phyloP scores from a whole-genome alignment of 805 yeast genomes.

The Komagataella ulmi region DNA sequence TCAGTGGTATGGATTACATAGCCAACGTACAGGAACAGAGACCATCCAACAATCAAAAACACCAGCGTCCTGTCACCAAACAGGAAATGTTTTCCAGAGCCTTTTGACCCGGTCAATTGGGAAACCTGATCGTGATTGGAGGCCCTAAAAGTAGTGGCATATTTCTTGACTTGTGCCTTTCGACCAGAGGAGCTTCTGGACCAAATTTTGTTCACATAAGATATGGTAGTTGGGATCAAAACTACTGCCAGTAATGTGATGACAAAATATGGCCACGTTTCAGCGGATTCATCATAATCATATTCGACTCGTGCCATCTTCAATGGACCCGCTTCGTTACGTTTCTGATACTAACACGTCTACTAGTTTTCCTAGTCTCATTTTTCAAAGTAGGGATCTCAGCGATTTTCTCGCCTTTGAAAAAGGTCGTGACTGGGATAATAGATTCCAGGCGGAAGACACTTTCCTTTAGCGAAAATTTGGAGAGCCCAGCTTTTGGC shows the following conservation, averaged over 20 bases:
- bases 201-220: conserved; percentile 7
- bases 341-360: neutral
- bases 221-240: conserved; percentile 40
- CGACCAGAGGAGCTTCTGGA: neutral
- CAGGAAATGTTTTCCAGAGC: conserved; percentile 6
- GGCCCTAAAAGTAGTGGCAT: conserved; percentile 18
- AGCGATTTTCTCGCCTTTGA: neutral
- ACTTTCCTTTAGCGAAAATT: neutral
- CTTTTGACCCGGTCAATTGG: conserved; percentile 17
- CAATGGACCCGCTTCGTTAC: neutral
- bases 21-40: conserved; percentile 27
- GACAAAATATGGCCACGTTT: conserved; percentile 88
- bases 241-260: conserved; percentile 58
- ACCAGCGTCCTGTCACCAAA: conserved; percentile 19
- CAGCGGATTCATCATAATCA: conserved; percentile 78
- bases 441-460: too few species aligned
- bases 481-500: neutral
- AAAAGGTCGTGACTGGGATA: neutral
- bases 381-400: neutral
- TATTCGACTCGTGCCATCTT: conserved; percentile 17
- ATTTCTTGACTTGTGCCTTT: conserved; percentile 11
- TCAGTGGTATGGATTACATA: conserved; percentile 27
- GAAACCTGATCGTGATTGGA: conserved; percentile 17
- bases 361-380: neutral
- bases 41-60: conserved; percentile 46